phyloP scores from a whole-genome alignment of 2,329 filamentous ascomycete genomes.

The Claviceps africana region DNA sequence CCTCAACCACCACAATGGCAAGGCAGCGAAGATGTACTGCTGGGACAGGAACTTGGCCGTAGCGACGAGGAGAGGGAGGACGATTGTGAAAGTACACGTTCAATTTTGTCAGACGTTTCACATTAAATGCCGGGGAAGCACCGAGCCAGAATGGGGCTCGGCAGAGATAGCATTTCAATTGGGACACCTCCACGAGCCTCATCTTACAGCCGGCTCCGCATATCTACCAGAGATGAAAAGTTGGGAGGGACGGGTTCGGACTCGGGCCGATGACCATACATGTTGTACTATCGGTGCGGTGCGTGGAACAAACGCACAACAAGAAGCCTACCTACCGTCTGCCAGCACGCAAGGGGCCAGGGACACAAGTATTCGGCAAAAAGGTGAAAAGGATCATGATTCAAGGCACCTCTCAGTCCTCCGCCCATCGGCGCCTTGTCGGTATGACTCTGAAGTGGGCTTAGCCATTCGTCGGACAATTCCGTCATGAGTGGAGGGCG shows the following conservation, averaged over 20 bases:
- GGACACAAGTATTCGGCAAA: background rate
- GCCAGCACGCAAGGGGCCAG: background rate
- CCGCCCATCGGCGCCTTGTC: slow-evolving; percentile 12
- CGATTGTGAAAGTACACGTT: slow-evolving; percentile 3
- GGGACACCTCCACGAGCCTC: slow-evolving; percentile 4
- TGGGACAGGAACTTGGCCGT: slow-evolving; percentile 31
- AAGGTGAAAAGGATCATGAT: background rate
- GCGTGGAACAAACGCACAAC: too few species aligned
- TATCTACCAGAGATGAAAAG: background rate
- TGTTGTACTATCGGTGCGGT: too few species aligned
- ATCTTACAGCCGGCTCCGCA: background rate
- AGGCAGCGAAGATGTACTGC: slow-evolving; percentile 49
- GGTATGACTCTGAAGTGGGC: slow-evolving; percentile 7
- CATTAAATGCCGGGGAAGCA: slow-evolving; percentile 11
- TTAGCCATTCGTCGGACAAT: slow-evolving; percentile 11
- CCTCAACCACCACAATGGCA: slow-evolving; percentile 53
- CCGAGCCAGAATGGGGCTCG: slow-evolving; percentile 15
- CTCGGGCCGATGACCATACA: too few species aligned
- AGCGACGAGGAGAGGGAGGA: slow-evolving; percentile 20
- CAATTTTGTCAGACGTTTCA: slow-evolving; percentile 7
- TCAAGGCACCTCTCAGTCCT: slow-evolving; percentile 2
- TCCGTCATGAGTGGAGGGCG: slow-evolving; percentile 13
- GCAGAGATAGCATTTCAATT: slow-evolving; percentile 4
- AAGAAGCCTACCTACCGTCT: too few species aligned
- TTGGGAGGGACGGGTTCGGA: too few species aligned